Conservation (phyloP, 148 eudicot genomes). For the Nepenthes gracilis region DNA sequence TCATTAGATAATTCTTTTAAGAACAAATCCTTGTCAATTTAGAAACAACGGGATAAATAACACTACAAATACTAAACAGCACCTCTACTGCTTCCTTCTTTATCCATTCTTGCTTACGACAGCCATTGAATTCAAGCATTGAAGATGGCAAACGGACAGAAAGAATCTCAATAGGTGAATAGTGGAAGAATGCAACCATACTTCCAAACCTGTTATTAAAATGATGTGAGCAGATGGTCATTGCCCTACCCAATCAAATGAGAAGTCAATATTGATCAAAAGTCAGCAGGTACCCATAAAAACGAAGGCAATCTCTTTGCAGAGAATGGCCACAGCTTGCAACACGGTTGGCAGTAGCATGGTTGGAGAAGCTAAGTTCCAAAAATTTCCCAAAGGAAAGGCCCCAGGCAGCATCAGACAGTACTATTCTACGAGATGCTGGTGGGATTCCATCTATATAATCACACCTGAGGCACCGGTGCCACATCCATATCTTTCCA, state of each 20-base stretch:
- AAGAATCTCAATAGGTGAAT: slow-evolving; percentile 82
- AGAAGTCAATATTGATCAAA: background rate
- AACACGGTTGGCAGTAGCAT: slow-evolving; percentile 93
- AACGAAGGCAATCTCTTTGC: slow-evolving; percentile 95
- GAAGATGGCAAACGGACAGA: slow-evolving; percentile 77
- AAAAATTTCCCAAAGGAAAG: slow-evolving; percentile 96
- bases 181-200: slow-evolving; percentile 88
- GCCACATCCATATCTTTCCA: slow-evolving; percentile 99
- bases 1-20: background rate
- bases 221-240: slow-evolving; percentile 7
- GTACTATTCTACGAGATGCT: slow-evolving; percentile 65
- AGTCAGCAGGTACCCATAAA: slow-evolving; percentile 51
- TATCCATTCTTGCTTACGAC: slow-evolving; percentile 52
- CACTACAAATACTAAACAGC: slow-evolving; percentile 4
- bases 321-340: slow-evolving; percentile 97
- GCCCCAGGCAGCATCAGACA: slow-evolving; percentile 99
- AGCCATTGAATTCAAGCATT: slow-evolving; percentile 58
- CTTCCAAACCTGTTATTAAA: slow-evolving; percentile 56
- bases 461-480: slow-evolving; percentile 81
- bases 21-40: background rate
- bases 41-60: background rate
- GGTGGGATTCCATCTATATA: slow-evolving; percentile 74
- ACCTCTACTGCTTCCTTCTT: slow-evolving; percentile 75
- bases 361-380: slow-evolving; percentile 94
- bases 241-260: background rate